Percentiles rank a stretch among this genome's conserved stretches.
Evolutionary conservation across 768 basidiomycete genomes (phyloP).

Genomic region (Gautieria morchelliformis): DNA sequence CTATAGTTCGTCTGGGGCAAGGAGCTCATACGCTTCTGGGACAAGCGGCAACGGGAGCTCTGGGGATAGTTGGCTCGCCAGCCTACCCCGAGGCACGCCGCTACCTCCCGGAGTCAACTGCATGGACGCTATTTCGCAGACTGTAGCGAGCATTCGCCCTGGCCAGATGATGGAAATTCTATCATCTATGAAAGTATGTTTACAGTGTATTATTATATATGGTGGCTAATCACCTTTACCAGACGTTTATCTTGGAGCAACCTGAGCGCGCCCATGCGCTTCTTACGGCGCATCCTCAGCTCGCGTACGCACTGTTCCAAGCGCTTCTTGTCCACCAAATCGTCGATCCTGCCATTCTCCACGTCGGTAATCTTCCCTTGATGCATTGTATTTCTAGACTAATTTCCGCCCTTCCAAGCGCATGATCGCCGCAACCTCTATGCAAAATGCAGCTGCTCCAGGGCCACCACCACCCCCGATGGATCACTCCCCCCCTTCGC

Average conservation of each 20-base stretch:
- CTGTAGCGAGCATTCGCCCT: conserved; percentile 75
- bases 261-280: conserved; percentile 82
- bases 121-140: conserved; percentile 78
- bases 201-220: conserved; percentile 5
- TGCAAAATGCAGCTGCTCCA: conserved; percentile 2
- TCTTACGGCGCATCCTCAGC: conserved; percentile 78
- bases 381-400: not conserved
- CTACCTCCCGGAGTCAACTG: conserved; percentile 61
- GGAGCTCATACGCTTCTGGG: not conserved
- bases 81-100: conserved; percentile 68
- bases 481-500: conserved; percentile 9
- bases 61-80: conserved; percentile 41
- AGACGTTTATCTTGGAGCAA: conserved; percentile 83
- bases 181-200: conserved; percentile 92
- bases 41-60: not conserved
- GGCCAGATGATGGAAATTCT: conserved; percentile 85
- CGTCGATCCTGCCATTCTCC: conserved; percentile 77
- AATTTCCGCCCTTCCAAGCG: conserved; percentile 32
- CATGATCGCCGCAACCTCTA: conserved; percentile 38
- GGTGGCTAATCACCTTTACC: conserved; percentile 8
- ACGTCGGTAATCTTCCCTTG: conserved; percentile 33
- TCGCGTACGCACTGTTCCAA: conserved; percentile 94
- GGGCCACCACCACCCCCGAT: conserved; percentile 11
- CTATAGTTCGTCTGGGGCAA: conserved; percentile 11
- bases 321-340: conserved; percentile 88